Evolutionary conservation across 2,329 filamentous ascomycete species (phyloP), one percentile per base, ranked within the genome.

Genomic region (Pseudogymnoascus sp.): DNA sequence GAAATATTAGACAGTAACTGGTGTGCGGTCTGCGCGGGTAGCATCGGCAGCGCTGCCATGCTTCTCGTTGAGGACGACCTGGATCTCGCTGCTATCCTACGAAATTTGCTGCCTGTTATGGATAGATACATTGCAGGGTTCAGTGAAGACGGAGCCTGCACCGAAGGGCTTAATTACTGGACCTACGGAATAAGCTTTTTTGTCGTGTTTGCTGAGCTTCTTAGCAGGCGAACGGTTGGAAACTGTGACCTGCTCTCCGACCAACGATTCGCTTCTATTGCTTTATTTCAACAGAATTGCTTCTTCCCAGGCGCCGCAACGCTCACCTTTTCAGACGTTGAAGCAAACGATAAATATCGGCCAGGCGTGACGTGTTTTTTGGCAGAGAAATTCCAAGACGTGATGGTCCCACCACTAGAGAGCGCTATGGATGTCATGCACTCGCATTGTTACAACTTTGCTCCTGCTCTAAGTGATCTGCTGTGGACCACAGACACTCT

Each of bases 371-470:
- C 43, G 30, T 54, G 43, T 30, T 54, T 54, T 54, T 32, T 54
- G n/a, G 43, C 25, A 30, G 43, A 54, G 4, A 8, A 54, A 18
- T 54, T 54, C 9, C 6, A 32, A 16, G 43, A 30, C 30, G 22
- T 54, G 4, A 54, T 54, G 43, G 43, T n/a, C n/a, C 43, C 43
- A 0, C 43, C 43, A 1, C 18, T 54, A 2, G 25, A 32, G n/a
- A 54, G 43, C 25, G 43, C 43, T 9, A 54, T 54, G 43, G 43
- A 30, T 54, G 3, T 54, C 18, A 54, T 54, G 43, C 43, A 54
- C 43, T 54, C 43, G 25, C 43, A 54, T 54, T 54, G 43, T 12
- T 54, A 54, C 25, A 54, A 54, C 43, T 54, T 54, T 32, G 43
- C 43, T 16, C 43, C 43, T 30, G 43, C 43, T 30, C 25, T 54